A percentile compares a stretch with the other conserved stretches of the same genome.
These are phyloP conservation scores for Sungouiozyma intestinalis DNA, from an alignment of 805 yeast species.

Conservation along the genomic window DNA sequence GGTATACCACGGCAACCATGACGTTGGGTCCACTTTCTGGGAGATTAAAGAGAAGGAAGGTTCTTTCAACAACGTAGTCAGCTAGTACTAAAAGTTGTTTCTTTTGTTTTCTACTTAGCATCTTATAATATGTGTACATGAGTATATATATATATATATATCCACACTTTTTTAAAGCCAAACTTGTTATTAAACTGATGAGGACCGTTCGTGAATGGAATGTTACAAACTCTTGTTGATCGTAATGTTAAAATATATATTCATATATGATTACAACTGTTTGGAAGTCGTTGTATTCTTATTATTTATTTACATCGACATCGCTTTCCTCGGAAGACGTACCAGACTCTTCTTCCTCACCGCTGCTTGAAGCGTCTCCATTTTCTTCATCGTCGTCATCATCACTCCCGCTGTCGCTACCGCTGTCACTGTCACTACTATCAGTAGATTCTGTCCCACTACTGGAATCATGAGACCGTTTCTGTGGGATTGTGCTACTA, in stretches of 20 bases:
- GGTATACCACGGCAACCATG: constrained; percentile 91
- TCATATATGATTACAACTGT: background rate
- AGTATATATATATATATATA: no score
- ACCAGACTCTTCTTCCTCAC: constrained; percentile 4
- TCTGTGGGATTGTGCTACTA: constrained; percentile 16
- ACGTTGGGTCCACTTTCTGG: constrained; percentile 87
- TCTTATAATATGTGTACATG: background rate
- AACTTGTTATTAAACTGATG: no score
- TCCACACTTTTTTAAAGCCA: no score
- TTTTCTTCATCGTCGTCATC: constrained; percentile 15
- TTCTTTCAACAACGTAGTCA: constrained; percentile 74
- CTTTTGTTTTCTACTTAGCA: no score
- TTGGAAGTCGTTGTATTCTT: background rate
- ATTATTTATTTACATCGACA: constrained; percentile 10
- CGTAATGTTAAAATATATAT: background rate
- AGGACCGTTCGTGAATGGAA: no score
- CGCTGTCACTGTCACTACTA: constrained; percentile 8
- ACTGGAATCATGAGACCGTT: constrained; percentile 9
- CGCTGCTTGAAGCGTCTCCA: constrained; percentile 13
- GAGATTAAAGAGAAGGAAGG: constrained; percentile 79
- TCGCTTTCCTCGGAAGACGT: constrained; percentile 20
- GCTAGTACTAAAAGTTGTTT: constrained; percentile 7
- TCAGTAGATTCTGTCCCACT: constrained; percentile 6
- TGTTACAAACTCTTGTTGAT: background rate
- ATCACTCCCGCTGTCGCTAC: constrained; percentile 28